Evolutionary conservation across 164 flowering plant genomes (phyloP).

Genomic region (Chimonanthus praecox): DNA sequence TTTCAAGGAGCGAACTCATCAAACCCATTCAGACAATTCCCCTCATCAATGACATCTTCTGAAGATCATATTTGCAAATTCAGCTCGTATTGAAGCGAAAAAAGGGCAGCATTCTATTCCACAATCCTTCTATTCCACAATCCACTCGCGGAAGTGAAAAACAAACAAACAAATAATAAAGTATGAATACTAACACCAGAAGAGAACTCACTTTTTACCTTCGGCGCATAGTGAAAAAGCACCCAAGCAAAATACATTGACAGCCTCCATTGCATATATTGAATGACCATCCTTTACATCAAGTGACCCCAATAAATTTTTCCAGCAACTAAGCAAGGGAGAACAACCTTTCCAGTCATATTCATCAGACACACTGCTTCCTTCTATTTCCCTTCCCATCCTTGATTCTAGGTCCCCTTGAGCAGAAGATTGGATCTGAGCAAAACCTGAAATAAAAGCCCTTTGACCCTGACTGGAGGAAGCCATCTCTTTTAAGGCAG

Average conservation of each 20-base stretch:
- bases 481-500: slow-evolving; percentile 52
- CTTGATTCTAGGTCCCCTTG: slow-evolving; percentile 30
- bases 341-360: slow-evolving; percentile 45
- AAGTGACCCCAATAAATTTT: slow-evolving; percentile 40
- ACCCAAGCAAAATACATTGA: slow-evolving; percentile 41
- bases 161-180: background rate
- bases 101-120: background rate
- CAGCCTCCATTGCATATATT: slow-evolving; percentile 44
- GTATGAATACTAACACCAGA: slow-evolving; percentile 1
- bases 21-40: too few relatives aligned
- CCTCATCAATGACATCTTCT: too few relatives aligned
- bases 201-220: slow-evolving; percentile 56
- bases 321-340: slow-evolving; percentile 74
- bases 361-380: slow-evolving; percentile 18
- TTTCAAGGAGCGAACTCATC: too few relatives aligned
- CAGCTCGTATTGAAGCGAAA: too few relatives aligned
- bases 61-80: too few relatives aligned
- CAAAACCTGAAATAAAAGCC: slow-evolving; percentile 39
- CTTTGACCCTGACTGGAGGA: slow-evolving; percentile 50
- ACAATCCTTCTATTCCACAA: too few relatives aligned
- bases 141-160: background rate
- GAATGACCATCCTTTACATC: slow-evolving; percentile 38
- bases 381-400: slow-evolving; percentile 25
- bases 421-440: slow-evolving; percentile 18
- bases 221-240: slow-evolving; percentile 51